Base-by-base conservation (phyloP, 176 grass and related monocot species). In the Phragmites australis region DNA sequence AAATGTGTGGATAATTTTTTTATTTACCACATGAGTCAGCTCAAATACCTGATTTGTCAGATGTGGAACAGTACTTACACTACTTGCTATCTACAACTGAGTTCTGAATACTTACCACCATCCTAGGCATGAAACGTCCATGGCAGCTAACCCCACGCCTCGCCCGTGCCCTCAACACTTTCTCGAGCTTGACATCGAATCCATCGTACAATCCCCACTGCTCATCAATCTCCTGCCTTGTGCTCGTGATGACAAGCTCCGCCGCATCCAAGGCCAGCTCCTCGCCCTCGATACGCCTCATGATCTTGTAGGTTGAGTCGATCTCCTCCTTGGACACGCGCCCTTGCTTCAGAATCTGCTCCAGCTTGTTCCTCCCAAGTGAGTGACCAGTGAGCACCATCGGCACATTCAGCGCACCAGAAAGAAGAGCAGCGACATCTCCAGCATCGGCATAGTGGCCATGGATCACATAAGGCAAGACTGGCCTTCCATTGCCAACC, bases 321-420 rank as follows among this genome's bases (percentile, higher is more conserved):
- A 99, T 99, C 61, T 99, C 96, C 66, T 91, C 79, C 74, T 83
- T 91, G 0, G 96, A 89, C 84, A 91, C 89, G 3, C 96, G 88
- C 13, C 92, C 96, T 54, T 99, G 96, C 81, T 95, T 99, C 51
- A 91, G 61, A 32, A 99, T 87, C 75, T 99, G 96, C 43, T 99
- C 96, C 27, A 99, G 77, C 75, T 99, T 99, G 86, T 95, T 99
- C 79, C 96, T 90, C 73, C 96, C 96, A 6, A 99, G 84, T 0
- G 96, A 99, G 71, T 99, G 96, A 22, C 96, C 96, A 0, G 96
- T 99, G 52, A 99, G 92, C n/a, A 99, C 92, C 96, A 99, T 99
- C 3, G 96, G 96, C 8, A 99, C 96, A 26, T 93, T 99, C 42
- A 99, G 46, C 0, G 92, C 88, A n/a, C 96, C 92, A 0, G 96